Evolutionary conservation across 164 flowering plant species (phyloP), one percentile per base, ranked within the genome.

Genomic region (Piper longum): DNA sequence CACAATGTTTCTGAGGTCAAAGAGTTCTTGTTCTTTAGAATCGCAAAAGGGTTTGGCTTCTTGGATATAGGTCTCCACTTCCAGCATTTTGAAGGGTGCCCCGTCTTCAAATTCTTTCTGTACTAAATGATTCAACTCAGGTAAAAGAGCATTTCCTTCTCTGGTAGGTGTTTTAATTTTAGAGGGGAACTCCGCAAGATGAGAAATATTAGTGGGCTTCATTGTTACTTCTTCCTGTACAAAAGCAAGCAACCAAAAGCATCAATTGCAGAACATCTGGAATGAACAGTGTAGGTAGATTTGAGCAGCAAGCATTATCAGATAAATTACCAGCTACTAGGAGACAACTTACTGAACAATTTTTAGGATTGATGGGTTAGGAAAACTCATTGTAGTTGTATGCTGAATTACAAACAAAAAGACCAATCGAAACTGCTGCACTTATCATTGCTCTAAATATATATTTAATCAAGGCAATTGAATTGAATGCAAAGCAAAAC

Each of bases 11-110:
- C 72, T 76, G 54, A 90, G 77, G 36, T 68, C 75, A 41, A 41
- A 65, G 40, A 87, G 74, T 77, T 91, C 99, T 70, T 78, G 65
- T 64, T 83, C 85, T 36, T 70, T 69, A n/a, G 73, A 80, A 41
- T 66, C 83, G 3, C 51, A n/a, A 18, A 18, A 4, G 16, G 7
- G 5, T 58, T 59, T 0, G 40, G 18, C 60, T 26, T 63, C 63
- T 19, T 68, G 62, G 43, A 56, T 63, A 4, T 76, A 69, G 57
- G 70, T 48, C 54, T 78, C 83, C 13, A 57, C 19, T 12, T 75
- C 83, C 57, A 75, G 77, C 43, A 45, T 26, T 62, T 36, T 63
- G 0, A 79, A 74, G 80, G 73, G 43, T 64, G 42, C 57, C 71
- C 73, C 14, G 69, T 44, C 16, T 62, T 80, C 79, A 55, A 78